These are phyloP conservation scores for Plantago elongata DNA, from an alignment of 257 asterid genomes.

Conservation along the genomic window DNA sequence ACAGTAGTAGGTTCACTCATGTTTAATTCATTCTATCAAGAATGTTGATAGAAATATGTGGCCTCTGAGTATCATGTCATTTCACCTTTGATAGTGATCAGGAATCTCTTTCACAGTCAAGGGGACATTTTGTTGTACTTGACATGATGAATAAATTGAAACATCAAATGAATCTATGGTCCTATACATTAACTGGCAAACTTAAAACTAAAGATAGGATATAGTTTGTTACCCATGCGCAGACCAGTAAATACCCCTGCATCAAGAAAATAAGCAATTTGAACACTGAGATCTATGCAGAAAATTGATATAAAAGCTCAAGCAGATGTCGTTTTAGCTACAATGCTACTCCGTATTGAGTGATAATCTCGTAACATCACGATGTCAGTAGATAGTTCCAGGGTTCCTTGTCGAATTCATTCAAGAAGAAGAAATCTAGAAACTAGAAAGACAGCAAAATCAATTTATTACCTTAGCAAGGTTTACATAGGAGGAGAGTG, in stretches of 20 bases:
- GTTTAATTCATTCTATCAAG: background rate
- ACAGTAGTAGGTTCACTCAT: background rate
- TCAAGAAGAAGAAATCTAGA: too few relatives aligned
- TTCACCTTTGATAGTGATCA: too few relatives aligned
- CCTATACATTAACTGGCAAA: background rate
- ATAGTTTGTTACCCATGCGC: conserved; percentile 70
- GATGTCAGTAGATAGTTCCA: background rate
- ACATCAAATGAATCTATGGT: too few relatives aligned
- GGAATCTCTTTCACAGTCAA: too few relatives aligned
- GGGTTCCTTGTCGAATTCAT: background rate
- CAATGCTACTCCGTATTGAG: too few relatives aligned
- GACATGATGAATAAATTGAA: too few relatives aligned
- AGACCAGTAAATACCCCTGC: conserved; percentile 92
- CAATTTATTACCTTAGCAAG: conserved; percentile 39
- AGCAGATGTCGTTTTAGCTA: background rate
- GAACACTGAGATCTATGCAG: background rate
- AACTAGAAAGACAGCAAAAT: background rate
- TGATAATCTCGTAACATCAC: too few relatives aligned
- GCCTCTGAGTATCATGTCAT: too few relatives aligned
- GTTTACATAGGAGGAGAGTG: conserved; percentile 58
- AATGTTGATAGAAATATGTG: background rate
- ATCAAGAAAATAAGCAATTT: background rate
- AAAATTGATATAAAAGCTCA: background rate
- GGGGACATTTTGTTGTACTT: too few relatives aligned
- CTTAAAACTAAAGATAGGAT: background rate